Evolutionary conservation across 768 basidiomycete genomes (phyloP).

Genomic region (Boletus coccyginus): DNA sequence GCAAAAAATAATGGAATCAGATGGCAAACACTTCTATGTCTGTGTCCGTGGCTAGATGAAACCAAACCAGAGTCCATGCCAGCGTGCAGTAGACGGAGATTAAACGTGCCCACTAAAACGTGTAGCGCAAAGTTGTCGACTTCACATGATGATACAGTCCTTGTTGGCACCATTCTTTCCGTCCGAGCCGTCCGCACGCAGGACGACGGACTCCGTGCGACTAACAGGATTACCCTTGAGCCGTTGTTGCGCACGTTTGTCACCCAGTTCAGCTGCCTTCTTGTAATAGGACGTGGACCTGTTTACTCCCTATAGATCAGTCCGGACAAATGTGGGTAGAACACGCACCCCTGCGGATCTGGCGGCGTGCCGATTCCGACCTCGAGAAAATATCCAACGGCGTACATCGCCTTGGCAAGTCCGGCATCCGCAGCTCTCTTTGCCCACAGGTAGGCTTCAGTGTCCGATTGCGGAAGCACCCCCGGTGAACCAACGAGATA

Average conservation of each 20-base stretch:
- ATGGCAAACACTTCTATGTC: slow-evolving; percentile 6
- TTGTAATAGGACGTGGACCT: slow-evolving; percentile 84
- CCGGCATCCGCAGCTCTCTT: slow-evolving; percentile 92
- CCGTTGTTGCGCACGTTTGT: slow-evolving; percentile 89
- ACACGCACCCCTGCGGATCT: slow-evolving; percentile 62
- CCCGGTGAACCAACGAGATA: slow-evolving; percentile 98
- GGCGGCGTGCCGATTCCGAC: slow-evolving; percentile 83
- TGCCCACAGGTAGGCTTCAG: slow-evolving; percentile 97
- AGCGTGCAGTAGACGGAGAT: slow-evolving; percentile 7
- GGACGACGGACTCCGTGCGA: slow-evolving; percentile 58
- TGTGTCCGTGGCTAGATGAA: slow-evolving; percentile 20
- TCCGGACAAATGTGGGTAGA: slow-evolving; percentile 2
- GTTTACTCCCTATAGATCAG: slow-evolving; percentile 3
- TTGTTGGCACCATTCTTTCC: slow-evolving; percentile 58
- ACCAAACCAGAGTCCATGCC: slow-evolving; percentile 4
- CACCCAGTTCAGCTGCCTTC: slow-evolving; percentile 86
- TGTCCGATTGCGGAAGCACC: slow-evolving; percentile 96
- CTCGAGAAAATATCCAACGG: slow-evolving; percentile 96
- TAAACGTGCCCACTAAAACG: slow-evolving; percentile 8
- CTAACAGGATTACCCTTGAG: slow-evolving; percentile 61
- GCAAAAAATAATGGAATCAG: slow-evolving; percentile 7
- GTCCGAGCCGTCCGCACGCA: slow-evolving; percentile 48
- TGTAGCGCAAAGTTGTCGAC: not conserved
- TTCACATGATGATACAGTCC: slow-evolving; percentile 86
- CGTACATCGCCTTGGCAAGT: slow-evolving; percentile 95